Evolutionary conservation across 23 red algal genomes (phyloP).

Genomic region (Chondrus crispus): DNA sequence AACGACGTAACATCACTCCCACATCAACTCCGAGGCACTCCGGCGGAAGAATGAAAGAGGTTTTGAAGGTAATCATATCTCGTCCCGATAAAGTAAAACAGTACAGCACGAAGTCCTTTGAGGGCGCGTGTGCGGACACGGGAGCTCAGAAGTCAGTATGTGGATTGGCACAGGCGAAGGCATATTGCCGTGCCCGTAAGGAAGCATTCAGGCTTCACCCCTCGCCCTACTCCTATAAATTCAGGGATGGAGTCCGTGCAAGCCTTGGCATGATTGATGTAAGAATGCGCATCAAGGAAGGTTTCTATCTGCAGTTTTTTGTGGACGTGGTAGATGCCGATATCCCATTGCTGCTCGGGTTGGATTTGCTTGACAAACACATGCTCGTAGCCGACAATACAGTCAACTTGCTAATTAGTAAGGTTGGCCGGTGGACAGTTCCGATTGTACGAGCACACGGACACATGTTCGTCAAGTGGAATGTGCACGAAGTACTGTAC

Average conservation of each 20-base stretch:
- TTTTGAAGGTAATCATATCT: no score
- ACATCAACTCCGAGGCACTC: no score
- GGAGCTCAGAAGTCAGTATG: not conserved
- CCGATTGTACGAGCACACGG: not conserved
- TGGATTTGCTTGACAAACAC: not conserved
- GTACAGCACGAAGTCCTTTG: no score
- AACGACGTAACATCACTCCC: no score
- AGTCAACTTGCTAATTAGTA: not conserved
- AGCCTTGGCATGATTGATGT: not conserved
- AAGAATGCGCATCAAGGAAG: not conserved
- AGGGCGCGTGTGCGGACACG: not conserved
- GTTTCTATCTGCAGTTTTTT: not conserved
- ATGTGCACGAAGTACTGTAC: not conserved
- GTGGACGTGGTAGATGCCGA: conserved; percentile 16
- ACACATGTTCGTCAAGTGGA: not conserved
- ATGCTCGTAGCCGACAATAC: not conserved
- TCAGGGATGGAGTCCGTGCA: not conserved
- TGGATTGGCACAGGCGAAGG: not conserved
- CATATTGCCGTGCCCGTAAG: not conserved
- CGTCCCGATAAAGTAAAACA: no score
- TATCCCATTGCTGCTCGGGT: not conserved
- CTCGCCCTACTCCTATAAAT: not conserved
- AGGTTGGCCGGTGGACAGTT: not conserved
- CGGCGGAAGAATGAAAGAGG: no score
- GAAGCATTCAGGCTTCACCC: not conserved